Conservation (phyloP, 2,329 filamentous ascomycete species). For the Aspergillus transmontanensis region DNA sequence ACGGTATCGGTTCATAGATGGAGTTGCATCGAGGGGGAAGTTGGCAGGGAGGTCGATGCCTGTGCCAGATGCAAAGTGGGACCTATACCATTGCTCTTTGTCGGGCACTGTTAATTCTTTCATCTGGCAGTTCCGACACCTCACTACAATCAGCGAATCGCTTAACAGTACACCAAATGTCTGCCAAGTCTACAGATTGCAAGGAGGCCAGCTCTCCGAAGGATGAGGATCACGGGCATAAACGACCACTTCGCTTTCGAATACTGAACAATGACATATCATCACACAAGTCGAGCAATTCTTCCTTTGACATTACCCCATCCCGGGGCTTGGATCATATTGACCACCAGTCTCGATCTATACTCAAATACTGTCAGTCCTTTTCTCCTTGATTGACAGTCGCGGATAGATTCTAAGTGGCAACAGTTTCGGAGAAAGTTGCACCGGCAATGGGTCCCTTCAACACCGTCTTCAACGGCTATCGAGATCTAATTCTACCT, state of each 20-base stretch:
- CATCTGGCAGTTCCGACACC: not conserved
- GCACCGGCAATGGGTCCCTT: not conserved
- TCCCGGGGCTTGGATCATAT: not conserved
- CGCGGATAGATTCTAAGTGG: not conserved
- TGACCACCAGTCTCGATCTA: not conserved
- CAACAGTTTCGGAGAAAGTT: not conserved
- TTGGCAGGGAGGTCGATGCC: not conserved
- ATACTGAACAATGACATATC: not conserved
- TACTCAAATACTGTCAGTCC: not conserved
- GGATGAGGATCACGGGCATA: not conserved
- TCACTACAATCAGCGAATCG: not conserved
- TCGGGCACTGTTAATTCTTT: not conserved
- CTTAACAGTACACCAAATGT: too few relatives aligned
- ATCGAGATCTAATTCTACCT: not conserved
- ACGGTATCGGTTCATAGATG: not conserved
- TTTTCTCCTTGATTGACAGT: not conserved
- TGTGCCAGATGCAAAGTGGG: not conserved
- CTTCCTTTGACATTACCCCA: not conserved
- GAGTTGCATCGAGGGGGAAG: not conserved
- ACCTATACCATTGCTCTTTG: not conserved
- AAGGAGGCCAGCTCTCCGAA: not conserved
- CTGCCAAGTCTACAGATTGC: not conserved
- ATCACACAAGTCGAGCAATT: not conserved
- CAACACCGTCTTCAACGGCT: not conserved
- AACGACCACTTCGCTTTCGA: not conserved